A percentile compares a stretch with the other conserved stretches of the same genome.
Conservation (phyloP, 441 rosid species). For the Populus hybrid region DNA sequence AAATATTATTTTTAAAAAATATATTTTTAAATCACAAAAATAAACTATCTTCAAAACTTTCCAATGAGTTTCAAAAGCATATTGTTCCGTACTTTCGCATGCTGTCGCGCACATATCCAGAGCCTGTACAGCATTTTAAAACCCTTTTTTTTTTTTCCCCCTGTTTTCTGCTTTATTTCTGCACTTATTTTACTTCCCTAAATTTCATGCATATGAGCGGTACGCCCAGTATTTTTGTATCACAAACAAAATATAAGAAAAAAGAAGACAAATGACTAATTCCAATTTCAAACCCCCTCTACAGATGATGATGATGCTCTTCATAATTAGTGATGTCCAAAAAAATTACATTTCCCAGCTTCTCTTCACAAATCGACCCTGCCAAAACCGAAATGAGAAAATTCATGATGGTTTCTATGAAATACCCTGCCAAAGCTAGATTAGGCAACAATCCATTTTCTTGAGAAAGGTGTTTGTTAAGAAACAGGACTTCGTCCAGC, state of each 20-base stretch:
- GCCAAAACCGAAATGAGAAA: constrained; percentile 7
- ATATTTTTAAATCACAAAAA: too few relatives aligned
- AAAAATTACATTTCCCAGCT: constrained; percentile 20
- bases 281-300: neutral
- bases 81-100: neutral
- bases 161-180: neutral
- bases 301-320: too few relatives aligned
- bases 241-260: neutral
- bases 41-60: too few relatives aligned
- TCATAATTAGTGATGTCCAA: neutral
- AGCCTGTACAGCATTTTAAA: neutral
- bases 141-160: neutral
- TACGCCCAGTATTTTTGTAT: neutral
- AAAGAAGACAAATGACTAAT: neutral
- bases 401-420: neutral
- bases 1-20: too few relatives aligned
- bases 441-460: too few relatives aligned
- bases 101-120: neutral
- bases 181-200: neutral
- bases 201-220: neutral
- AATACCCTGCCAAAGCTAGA: too few relatives aligned
- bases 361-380: constrained; percentile 69
- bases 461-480: neutral
- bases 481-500: too few relatives aligned
- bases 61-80: too few relatives aligned